Evolutionary conservation across 2,329 filamentous ascomycete species (phyloP), one percentile per base, ranked within the genome.

Genomic region (Kalmusia sp.): DNA sequence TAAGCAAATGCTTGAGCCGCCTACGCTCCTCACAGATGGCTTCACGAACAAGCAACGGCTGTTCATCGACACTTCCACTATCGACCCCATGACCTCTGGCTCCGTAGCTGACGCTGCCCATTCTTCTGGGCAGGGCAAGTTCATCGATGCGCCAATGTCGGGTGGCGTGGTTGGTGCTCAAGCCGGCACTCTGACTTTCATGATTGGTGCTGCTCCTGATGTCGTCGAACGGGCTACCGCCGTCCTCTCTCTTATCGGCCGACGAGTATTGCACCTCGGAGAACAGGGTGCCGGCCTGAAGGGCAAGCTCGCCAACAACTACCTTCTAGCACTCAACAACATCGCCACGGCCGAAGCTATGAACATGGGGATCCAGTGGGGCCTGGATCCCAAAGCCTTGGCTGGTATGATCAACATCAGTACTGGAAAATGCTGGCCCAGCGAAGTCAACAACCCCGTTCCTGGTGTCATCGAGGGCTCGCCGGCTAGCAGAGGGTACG

Each of bases 281-380:
- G 81, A 81, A 0, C 92, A 96, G 62, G 93, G 92, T 9, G 85
- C 91, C 2, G 95, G 95, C 0, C 83, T 99, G 1, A 90, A 92
- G 9, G 95, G 90, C 33, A 99, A 99, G 78, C 82, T 99, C 27
- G 93, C 93, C 48, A 99, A 99, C 79, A 99, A 99, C 76, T 99
- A 99, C 74, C 85, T 98, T 24, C 82, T 99, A 3, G 93, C 93
- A 3, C 87, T 98, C 63, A 96, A 92, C 80, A 99, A 99, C 76
- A 92, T 88, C 53, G 86, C 85, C 2, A 86, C 84, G 0, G 84
- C 84, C 3, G 86, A 88, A 67, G 86, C 85, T 6, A 87, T 88
- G 85, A 86, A 85, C 55, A 80, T 88, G 69, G 86, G 85, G 4
- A 79, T 87, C 31, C 77, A 80, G 44, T 87, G 84, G 82, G 86